These are phyloP conservation scores for Neophaeococcomyces mojaviensis DNA, from an alignment of 2,329 filamentous ascomycete species.

Conservation along the genomic window DNA sequence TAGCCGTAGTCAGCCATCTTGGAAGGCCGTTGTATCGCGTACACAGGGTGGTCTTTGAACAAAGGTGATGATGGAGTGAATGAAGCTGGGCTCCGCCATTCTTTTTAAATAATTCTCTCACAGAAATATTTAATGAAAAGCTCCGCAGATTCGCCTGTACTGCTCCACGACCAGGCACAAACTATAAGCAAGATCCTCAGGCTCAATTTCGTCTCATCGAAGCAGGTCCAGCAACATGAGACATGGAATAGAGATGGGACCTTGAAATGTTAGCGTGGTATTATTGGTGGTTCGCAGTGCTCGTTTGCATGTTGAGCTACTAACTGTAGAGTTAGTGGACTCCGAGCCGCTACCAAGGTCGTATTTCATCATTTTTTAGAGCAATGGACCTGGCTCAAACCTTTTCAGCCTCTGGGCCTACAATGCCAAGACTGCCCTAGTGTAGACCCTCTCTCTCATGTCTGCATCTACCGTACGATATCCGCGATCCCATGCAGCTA, in stretches of 20 bases:
- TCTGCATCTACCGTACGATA: too few species aligned
- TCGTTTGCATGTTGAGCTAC: background rate
- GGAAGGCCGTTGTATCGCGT: background rate
- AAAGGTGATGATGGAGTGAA: background rate
- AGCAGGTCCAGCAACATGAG: background rate
- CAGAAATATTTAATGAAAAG: too few species aligned
- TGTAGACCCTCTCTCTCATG: too few species aligned
- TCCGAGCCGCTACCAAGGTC: too few species aligned
- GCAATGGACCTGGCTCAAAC: too few species aligned
- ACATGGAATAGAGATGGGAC: background rate
- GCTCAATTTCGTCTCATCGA: background rate
- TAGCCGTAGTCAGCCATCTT: background rate
- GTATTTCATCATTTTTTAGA: too few species aligned
- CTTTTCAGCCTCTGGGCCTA: too few species aligned
- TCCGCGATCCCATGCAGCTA: too few species aligned
- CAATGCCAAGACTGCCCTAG: too few species aligned
- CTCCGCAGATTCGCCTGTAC: too few species aligned
- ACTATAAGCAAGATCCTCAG: background rate
- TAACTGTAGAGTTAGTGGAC: background rate
- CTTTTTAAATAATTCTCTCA: background rate
- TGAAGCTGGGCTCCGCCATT: background rate
- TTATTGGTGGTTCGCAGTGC: too few species aligned
- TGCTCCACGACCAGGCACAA: background rate
- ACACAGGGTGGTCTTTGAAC: background rate
- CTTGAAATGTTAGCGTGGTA: constrained; percentile 1